Evolutionary conservation across 1,139 yeast species (phyloP), one percentile per base, ranked within the genome.

Genomic region (Hyphopichia khmerensis): DNA sequence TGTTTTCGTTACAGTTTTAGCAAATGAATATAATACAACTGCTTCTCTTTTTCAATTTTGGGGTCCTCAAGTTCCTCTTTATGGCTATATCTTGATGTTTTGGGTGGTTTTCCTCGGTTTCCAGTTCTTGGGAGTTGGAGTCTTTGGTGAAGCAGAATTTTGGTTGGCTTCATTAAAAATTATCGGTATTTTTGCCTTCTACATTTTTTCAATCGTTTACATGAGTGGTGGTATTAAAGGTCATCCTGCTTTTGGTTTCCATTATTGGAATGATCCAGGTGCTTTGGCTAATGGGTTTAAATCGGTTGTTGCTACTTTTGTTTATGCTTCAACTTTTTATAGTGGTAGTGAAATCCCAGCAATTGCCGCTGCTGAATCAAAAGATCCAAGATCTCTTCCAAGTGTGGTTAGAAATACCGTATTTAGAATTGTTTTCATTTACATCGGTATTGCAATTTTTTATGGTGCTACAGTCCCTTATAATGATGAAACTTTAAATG

Each of bases 301-400:
- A 48, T 87, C 90, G 40, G 81, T 85, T 36, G 90, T 85, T 13
- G 75, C 69, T 42, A 83, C 87, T 2, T 82, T 86, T 55, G 87
- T 84, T 9, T 84, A 79, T 62, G 84, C 88, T 39, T 80, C 80
- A 56, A 82, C 79, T 3, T 80, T 77, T 45, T 78, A 77, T 48
- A 65, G 79, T 2, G 85, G 86, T 38, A 75, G 80, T 15, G 86
- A 80, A 55, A 74, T 80, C 19, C 72, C 79, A 19, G 81, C 84
- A 4, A 62, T 80, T 24, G 69, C 80, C 36, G 83, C 84, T 0
- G 72, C 80, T 16, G 86, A 80, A 51, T 65, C 83, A 0, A 69
- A 71, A 52, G 77, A 79, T 47, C 84, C 84, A 13, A 60, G 75
- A 27, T 70, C 62, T 44, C 69, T 80, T 17, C 85, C 85, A 7